phyloP scores from a whole-genome alignment of 495 filamentous ascomycete genomes.

The Clavariopsis aquatica region DNA sequence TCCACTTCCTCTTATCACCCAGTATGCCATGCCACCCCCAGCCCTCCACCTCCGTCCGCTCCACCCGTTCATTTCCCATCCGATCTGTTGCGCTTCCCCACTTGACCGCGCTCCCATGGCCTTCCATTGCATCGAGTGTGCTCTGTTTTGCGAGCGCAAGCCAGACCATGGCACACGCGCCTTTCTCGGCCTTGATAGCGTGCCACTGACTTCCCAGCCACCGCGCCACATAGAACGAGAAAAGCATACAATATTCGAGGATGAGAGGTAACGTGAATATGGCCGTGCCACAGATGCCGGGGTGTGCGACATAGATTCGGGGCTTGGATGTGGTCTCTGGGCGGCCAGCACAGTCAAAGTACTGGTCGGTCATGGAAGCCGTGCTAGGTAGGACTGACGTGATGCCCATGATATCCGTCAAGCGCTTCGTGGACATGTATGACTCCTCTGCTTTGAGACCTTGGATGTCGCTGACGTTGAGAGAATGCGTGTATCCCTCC shows the following conservation, averaged over 20 bases:
- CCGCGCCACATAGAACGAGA: constrained; percentile 51
- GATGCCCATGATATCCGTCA: constrained; percentile 79
- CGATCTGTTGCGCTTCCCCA: constrained; percentile 75
- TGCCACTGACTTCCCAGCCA: constrained; percentile 47
- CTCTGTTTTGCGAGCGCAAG: constrained; percentile 69
- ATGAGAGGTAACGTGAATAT: constrained; percentile 71
- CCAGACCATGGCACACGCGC: constrained; percentile 74
- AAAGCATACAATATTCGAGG: constrained; percentile 63
- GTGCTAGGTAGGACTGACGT: constrained; percentile 69
- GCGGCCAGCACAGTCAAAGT: constrained; percentile 42
- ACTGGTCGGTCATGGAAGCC: constrained; percentile 55
- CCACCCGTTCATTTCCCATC: constrained; percentile 59
- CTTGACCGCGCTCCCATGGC: constrained; percentile 62
- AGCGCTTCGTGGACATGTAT: constrained; percentile 83
- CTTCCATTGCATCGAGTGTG: constrained; percentile 63
- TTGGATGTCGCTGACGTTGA: constrained; percentile 74
- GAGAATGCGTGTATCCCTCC: constrained; percentile 61
- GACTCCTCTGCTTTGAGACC: constrained; percentile 59
- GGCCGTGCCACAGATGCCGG: constrained; percentile 78
- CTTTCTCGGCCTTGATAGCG: constrained; percentile 69
- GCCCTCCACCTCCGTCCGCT: constrained; percentile 76
- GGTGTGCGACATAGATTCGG: constrained; percentile 75
- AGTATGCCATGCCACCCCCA: constrained; percentile 80
- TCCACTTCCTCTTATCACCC: constrained; percentile 47
- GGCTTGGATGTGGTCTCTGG: constrained; percentile 43